Percentiles rank a stretch among this genome's conserved stretches.
These are phyloP conservation scores for Luvunga scandens DNA, from an alignment of 345 rosid species.

Conservation along the genomic window DNA sequence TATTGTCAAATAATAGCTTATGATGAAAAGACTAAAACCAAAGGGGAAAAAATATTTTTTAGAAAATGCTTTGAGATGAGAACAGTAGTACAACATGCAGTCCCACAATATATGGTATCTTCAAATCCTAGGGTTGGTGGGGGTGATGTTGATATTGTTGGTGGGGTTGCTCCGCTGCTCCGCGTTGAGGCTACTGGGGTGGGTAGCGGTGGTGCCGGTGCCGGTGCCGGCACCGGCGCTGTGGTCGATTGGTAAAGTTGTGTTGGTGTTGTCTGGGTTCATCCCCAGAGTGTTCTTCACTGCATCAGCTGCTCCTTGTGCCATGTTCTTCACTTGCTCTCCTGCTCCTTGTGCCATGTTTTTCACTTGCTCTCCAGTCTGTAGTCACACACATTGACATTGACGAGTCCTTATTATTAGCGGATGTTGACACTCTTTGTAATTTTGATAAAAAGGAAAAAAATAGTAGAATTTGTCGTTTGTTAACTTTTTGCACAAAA, in stretches of 20 bases:
- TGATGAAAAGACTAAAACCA: background rate
- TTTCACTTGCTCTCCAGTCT: slow-evolving; percentile 19
- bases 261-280: background rate
- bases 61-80: background rate
- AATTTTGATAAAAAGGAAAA: no score
- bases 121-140: slow-evolving; percentile 4
- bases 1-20: background rate
- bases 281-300: slow-evolving; percentile 33
- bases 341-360: slow-evolving; percentile 29
- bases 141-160: background rate
- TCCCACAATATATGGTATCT: background rate
- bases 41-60: background rate
- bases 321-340: slow-evolving; percentile 47
- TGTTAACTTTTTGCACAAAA: no score
- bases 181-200: background rate
- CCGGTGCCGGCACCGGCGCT: background rate
- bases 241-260: background rate
- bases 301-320: slow-evolving; percentile 52
- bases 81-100: no score
- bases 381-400: background rate
- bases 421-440: no score
- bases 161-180: background rate
- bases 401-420: no score
- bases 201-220: background rate
- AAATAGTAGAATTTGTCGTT: no score